Evolutionary conservation across 176 grass and related monocot genomes (phyloP), one percentile per base, ranked within the genome.

Genomic region (Avena atlantica): DNA sequence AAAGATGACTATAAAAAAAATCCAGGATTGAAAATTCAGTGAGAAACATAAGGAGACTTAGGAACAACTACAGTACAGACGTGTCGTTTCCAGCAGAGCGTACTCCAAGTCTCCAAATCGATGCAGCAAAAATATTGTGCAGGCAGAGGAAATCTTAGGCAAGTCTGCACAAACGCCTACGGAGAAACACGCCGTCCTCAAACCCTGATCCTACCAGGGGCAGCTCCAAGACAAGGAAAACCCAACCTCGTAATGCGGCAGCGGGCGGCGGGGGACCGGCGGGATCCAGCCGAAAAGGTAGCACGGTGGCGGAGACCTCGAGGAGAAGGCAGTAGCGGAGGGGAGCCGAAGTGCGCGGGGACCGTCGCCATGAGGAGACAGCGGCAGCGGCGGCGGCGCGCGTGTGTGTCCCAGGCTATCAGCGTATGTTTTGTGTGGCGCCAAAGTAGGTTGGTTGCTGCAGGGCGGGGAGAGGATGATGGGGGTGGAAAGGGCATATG

Each of bases 321-420:
- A 40, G 48, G 80, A 68, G 60, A 76, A 71, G 55, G 74, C 75
- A 23, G 36, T 23, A 37, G 51, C 36, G 78, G 89, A 79, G 27
- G 69, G 76, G 50, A 81, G 20, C 81, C 76, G 37, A 84, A 80
- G 81, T 57, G 76, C 59, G 58, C 67, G 69, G 60, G 81, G 20
- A 85, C 89, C 68, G 68, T 75, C 85, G 89, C 59, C 89, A 88
- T 91, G 76, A 50, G 45, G 70, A 65, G 74, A 58, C 51, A 49
- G 25, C 1, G 29, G 75, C 49, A 65, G 51, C 12, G 80, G 44
- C 64, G 69, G 19, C 67, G 67, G 31, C 65, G 67, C 16, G 34
- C 34, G 34, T 66, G 19, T 61, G 24, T 37, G 53, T 14, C 36
- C 4, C 36, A n/a, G 72, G 12, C 56, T 73, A 52, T 5, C 70